phyloP scores from a whole-genome alignment of 1,139 yeast genomes.

The Suhomyces terraborum region DNA sequence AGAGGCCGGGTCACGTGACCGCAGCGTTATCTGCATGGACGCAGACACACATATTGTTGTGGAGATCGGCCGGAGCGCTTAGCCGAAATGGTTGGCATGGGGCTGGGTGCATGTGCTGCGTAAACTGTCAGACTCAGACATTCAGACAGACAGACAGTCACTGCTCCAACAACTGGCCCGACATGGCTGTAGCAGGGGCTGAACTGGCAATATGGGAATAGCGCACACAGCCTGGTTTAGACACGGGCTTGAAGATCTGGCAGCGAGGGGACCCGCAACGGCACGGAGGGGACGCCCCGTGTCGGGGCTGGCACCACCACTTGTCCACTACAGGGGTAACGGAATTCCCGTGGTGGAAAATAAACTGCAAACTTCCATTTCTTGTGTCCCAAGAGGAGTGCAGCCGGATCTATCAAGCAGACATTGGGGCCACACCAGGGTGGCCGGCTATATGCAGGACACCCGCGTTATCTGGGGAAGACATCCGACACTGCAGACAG shows the following conservation, averaged over 20 bases:
- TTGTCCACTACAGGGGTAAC: background rate
- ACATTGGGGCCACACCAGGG: background rate
- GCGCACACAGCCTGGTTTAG: no score
- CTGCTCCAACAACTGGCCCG: no score
- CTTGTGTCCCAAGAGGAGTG: no score
- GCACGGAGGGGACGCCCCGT: no score
- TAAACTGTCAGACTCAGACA: no score
- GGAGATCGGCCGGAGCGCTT: background rate
- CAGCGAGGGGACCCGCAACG: background rate
- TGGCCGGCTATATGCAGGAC: background rate
- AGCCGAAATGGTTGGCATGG: background rate
- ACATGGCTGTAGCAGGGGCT: no score
- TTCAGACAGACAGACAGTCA: no score
- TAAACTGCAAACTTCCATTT: background rate
- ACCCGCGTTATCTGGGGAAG: constrained; percentile 1
- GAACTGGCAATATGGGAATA: no score
- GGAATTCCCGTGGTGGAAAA: background rate
- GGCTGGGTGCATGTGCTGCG: background rate
- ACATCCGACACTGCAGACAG: background rate
- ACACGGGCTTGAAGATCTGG: no score
- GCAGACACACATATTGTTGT: background rate
- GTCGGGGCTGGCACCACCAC: background rate
- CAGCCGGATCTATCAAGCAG: no score
- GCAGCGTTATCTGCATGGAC: background rate
- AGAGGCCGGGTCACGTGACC: constrained; percentile 1